These are phyloP conservation scores for Phytophthora pini DNA, from an alignment of 352 stramenopile genomes.

Conservation along the genomic window DNA sequence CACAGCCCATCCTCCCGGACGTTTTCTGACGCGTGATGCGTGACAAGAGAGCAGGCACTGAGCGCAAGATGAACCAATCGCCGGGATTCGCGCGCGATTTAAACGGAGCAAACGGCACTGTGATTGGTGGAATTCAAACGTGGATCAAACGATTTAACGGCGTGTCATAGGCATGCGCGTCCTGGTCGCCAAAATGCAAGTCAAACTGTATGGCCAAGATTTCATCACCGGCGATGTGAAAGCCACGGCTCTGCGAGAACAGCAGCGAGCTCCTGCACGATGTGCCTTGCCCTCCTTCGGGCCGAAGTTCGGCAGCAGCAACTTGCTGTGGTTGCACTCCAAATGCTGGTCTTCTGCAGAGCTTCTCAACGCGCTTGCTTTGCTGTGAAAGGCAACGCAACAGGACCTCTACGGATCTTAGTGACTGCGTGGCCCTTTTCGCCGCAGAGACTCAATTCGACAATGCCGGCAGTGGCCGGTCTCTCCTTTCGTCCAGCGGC, in stretches of 20 bases:
- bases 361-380: no score
- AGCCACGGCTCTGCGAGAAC: conserved; percentile 19
- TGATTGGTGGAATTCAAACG: conserved; percentile 25
- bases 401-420: no score
- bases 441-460: conserved; percentile 8
- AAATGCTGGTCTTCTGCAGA: no score
- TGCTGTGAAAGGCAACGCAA: no score
- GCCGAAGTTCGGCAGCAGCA: conserved; percentile 1
- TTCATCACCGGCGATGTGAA: conserved; percentile 16
- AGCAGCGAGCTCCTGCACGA: conserved; percentile 23
- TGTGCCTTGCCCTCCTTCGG: conserved; percentile 13
- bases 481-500: conserved; percentile 6
- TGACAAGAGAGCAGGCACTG: conserved; percentile 32
- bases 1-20: conserved; percentile 29
- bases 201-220: conserved; percentile 22
- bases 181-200: conserved; percentile 8
- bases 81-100: conserved; percentile 1
- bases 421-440: conserved; percentile 20
- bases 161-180: conserved; percentile 6
- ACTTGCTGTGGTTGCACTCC: conserved; percentile 4
- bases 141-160: conserved; percentile 18
- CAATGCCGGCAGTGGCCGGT: conserved; percentile 11
- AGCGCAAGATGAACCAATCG: conserved; percentile 37
- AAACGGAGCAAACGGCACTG: not conserved
- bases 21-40: conserved; percentile 36